Evolutionary conservation across 192 early-diverging fungal species (phyloP).

Genomic region (Coemansia sp.): DNA sequence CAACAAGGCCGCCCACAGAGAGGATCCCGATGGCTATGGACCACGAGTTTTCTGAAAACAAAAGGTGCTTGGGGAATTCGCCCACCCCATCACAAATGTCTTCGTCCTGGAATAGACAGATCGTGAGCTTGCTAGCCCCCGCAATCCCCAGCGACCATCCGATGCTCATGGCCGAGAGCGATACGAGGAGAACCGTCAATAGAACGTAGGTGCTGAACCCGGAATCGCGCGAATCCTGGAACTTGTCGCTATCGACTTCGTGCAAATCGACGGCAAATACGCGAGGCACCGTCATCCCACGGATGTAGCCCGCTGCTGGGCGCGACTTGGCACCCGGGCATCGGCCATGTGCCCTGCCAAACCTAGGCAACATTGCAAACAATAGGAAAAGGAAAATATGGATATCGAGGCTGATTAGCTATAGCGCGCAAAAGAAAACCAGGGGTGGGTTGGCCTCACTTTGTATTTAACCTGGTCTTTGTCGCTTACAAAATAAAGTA

Average conservation of each 20-base stretch:
- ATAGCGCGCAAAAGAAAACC: not conserved
- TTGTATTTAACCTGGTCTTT: not conserved
- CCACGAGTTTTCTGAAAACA: slow-evolving; percentile 47
- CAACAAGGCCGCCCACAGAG: slow-evolving; percentile 62
- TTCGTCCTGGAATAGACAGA: slow-evolving; percentile 25
- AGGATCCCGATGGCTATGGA: slow-evolving; percentile 53
- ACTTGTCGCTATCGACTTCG: slow-evolving; percentile 41
- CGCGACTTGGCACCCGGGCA: slow-evolving; percentile 1
- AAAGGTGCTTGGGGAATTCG: slow-evolving; percentile 29
- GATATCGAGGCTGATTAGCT: not conserved
- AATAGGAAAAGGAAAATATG: not conserved
- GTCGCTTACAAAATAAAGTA: too few relatives aligned
- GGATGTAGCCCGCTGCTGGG: not conserved
- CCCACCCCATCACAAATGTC: not conserved
- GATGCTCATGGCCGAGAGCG: slow-evolving; percentile 39
- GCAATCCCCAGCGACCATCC: slow-evolving; percentile 41
- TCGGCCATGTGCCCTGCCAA: slow-evolving; percentile 3
- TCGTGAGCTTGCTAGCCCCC: slow-evolving; percentile 39
- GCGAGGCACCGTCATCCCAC: slow-evolving; percentile 14
- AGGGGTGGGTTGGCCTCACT: too few relatives aligned
- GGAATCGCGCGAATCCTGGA: slow-evolving; percentile 46
- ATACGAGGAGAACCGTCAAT: slow-evolving; percentile 31
- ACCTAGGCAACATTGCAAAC: slow-evolving; percentile 2
- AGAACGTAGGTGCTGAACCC: slow-evolving; percentile 48
- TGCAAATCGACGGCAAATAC: slow-evolving; percentile 48